Percentiles rank a stretch among this genome's conserved stretches.
Conservation (phyloP, 2,329 filamentous ascomycete genomes). For the Trichoderma harzianum region DNA sequence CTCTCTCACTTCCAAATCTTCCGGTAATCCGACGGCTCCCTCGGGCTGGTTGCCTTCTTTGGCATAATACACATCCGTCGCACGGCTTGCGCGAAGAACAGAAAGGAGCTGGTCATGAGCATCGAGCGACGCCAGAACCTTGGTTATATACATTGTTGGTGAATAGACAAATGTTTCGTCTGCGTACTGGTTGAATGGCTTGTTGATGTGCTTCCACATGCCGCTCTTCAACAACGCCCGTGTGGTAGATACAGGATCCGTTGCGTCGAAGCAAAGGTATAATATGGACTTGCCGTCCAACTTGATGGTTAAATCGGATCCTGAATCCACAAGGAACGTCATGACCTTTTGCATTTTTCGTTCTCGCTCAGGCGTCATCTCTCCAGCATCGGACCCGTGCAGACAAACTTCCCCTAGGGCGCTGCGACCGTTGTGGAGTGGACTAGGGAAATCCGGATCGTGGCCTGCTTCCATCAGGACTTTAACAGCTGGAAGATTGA, state of each 20-base stretch:
- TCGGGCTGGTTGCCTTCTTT: slow-evolving; percentile 52
- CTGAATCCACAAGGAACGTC: slow-evolving; percentile 52
- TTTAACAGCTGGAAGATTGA: slow-evolving; percentile 55
- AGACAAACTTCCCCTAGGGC: slow-evolving; percentile 63
- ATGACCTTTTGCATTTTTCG: slow-evolving; percentile 57
- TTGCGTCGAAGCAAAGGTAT: slow-evolving; percentile 57
- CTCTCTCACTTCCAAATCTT: slow-evolving; percentile 48
- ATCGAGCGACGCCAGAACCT: slow-evolving; percentile 42
- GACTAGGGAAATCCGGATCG: slow-evolving; percentile 62
- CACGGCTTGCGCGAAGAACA: slow-evolving; percentile 51
- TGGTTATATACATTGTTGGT: slow-evolving; percentile 59
- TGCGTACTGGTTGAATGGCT: slow-evolving; percentile 53
- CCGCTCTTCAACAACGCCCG: slow-evolving; percentile 59
- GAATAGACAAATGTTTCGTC: slow-evolving; percentile 57
- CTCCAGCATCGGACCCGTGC: slow-evolving; percentile 46
- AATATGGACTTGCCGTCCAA: slow-evolving; percentile 57
- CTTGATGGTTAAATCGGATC: slow-evolving; percentile 54
- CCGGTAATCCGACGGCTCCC: slow-evolving; percentile 50
- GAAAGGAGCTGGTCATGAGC: slow-evolving; percentile 41
- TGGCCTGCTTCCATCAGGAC: slow-evolving; percentile 58
- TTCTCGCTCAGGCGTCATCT: slow-evolving; percentile 45
- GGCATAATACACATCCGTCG: slow-evolving; percentile 52
- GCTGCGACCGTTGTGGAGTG: slow-evolving; percentile 58
- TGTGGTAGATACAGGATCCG: slow-evolving; percentile 53
- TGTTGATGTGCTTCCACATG: slow-evolving; percentile 63